phyloP scores from a whole-genome alignment of 192 early-diverging fungal species.

The Backusella macrospora region DNA sequence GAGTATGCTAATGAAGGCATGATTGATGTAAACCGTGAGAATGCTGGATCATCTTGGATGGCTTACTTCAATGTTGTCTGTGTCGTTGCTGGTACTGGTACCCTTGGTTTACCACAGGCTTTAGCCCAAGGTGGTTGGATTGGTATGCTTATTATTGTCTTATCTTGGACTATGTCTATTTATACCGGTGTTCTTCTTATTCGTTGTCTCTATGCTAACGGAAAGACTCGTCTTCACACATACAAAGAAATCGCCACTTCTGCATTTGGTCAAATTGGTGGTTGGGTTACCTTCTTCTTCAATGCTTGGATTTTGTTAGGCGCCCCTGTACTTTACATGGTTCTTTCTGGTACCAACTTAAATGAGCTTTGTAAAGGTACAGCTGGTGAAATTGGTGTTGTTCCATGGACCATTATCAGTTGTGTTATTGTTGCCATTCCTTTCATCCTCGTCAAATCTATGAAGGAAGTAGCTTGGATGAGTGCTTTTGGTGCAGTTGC shows the following conservation, averaged over 20 bases:
- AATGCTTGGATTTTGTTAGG: constrained; percentile 53
- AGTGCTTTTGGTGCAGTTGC: constrained; percentile 66
- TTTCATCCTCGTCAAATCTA: constrained; percentile 62
- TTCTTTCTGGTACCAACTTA: constrained; percentile 66
- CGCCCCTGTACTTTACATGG: constrained; percentile 60
- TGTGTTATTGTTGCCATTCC: constrained; percentile 59
- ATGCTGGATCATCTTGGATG: constrained; percentile 26
- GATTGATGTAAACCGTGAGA: constrained; percentile 25
- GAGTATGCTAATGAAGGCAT: constrained; percentile 26
- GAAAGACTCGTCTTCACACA: constrained; percentile 29
- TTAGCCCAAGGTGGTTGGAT: constrained; percentile 69
- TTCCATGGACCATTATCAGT: constrained; percentile 62
- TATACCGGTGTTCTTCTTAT: constrained; percentile 44
- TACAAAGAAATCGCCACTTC: constrained; percentile 44
- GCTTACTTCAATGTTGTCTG: constrained; percentile 58
- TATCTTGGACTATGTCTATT: constrained; percentile 39
- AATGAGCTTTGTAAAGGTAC: constrained; percentile 50
- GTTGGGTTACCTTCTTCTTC: constrained; percentile 56
- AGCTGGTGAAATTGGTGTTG: constrained; percentile 43
- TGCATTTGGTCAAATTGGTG: constrained; percentile 52
- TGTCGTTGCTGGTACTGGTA: constrained; percentile 77
- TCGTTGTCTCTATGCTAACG: constrained; percentile 36
- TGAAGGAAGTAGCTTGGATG: constrained; percentile 68
- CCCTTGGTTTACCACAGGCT: constrained; percentile 83
- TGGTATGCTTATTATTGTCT: constrained; percentile 34